Evolutionary conservation across 1,284 basidiomycete species (phyloP).

Genomic region (Cronartium quercuum): DNA sequence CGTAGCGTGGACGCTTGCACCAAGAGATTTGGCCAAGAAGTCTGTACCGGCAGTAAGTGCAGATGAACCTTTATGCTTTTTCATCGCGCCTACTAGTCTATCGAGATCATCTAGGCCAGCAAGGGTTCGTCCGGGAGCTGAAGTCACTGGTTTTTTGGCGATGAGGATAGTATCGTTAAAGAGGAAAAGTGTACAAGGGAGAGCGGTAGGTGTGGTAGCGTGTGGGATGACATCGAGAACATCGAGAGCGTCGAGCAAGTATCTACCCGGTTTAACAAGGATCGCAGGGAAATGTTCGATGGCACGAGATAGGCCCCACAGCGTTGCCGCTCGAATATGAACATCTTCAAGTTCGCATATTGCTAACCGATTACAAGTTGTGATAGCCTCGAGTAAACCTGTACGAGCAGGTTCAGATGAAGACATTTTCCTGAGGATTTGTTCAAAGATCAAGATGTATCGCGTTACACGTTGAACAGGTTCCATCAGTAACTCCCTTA

Average conservation of each 20-base stretch:
- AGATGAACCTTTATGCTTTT: constrained; percentile 53
- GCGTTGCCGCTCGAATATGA: constrained; percentile 77
- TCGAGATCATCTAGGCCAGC: constrained; percentile 80
- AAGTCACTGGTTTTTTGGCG: constrained; percentile 71
- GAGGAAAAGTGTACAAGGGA: constrained; percentile 84
- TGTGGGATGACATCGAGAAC: constrained; percentile 68
- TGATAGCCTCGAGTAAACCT: constrained; percentile 70
- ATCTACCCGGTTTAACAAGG: constrained; percentile 74
- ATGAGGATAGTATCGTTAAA: constrained; percentile 93
- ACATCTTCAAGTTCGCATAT: constrained; percentile 85
- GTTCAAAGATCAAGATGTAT: constrained; percentile 87
- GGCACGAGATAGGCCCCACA: constrained; percentile 75
- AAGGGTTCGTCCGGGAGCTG: constrained; percentile 65
- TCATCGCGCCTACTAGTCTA: constrained; percentile 55
- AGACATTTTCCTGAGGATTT: constrained; percentile 43
- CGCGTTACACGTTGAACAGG: constrained; percentile 98
- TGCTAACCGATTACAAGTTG: constrained; percentile 83
- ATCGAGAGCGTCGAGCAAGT: constrained; percentile 88
- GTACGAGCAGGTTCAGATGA: constrained; percentile 53
- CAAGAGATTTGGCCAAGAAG: constrained; percentile 53
- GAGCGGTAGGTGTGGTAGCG: constrained; percentile 48
- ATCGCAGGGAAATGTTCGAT: constrained; percentile 85
- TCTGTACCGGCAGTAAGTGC: constrained; percentile 50
- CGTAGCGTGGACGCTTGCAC: constrained; percentile 48
- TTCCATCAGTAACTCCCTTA: constrained; percentile 93